phyloP scores from a whole-genome alignment of 805 yeast genomes.

The Saccharomycopsis guyanensis region DNA sequence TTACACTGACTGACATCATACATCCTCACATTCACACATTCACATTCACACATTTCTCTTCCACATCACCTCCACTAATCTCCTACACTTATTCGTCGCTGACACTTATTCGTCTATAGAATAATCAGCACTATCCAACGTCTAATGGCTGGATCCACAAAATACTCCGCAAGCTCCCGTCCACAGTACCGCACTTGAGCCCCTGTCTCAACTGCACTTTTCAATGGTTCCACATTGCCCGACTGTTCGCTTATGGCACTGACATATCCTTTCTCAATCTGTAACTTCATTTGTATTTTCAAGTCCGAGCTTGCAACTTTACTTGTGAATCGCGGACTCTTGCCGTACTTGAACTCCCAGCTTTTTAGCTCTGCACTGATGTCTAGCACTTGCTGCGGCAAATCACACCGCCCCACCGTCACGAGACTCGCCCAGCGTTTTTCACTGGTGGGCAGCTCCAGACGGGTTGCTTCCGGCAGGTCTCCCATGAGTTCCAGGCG shows the following conservation, averaged over 20 bases:
- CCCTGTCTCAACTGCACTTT: not conserved
- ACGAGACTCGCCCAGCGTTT: too few species aligned
- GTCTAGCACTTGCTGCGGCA: slow-evolving; percentile 17
- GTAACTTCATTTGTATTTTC: not conserved
- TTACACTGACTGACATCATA: too few species aligned
- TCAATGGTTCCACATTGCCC: not conserved
- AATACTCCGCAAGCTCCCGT: not conserved
- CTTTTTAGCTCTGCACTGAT: slow-evolving; percentile 19
- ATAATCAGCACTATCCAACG: not conserved
- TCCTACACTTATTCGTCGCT: too few species aligned
- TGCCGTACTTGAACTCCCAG: slow-evolving; percentile 58
- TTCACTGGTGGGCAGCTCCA: too few species aligned
- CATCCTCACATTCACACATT: too few species aligned
- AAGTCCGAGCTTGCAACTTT: slow-evolving; percentile 33
- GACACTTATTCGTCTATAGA: not conserved
- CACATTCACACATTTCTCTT: too few species aligned
- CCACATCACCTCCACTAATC: too few species aligned
- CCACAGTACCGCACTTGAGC: not conserved
- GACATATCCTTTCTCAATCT: slow-evolving; percentile 7
- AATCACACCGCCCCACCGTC: too few species aligned
- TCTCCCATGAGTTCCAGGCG: too few species aligned
- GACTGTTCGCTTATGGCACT: not conserved
- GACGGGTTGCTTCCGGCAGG: too few species aligned
- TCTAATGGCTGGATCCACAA: not conserved
- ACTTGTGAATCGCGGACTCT: slow-evolving; percentile 68